phyloP scores from a whole-genome alignment of 805 yeast species.

The Blastobotrys chiropterorum region DNA sequence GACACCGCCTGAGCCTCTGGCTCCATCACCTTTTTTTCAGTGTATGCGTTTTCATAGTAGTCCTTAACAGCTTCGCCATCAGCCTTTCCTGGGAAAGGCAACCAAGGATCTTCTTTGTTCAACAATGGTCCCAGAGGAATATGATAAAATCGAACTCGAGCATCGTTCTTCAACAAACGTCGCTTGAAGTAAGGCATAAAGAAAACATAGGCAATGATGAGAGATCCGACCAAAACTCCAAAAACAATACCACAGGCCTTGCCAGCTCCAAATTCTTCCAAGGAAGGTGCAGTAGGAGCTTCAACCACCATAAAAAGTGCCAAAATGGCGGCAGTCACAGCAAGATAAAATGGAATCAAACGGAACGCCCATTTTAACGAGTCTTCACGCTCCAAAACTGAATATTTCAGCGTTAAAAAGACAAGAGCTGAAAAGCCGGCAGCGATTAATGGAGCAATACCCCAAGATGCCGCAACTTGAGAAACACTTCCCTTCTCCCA shows the following conservation, averaged over 20 bases:
- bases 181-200: slow-evolving; percentile 58
- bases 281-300: slow-evolving; percentile 73
- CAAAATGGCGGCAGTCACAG: slow-evolving; percentile 42
- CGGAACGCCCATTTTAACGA: slow-evolving; percentile 50
- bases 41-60: slow-evolving; percentile 39
- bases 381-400: slow-evolving; percentile 54
- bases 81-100: slow-evolving; percentile 58
- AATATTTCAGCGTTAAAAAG: slow-evolving; percentile 53
- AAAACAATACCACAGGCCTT: slow-evolving; percentile 54
- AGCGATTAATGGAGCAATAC: slow-evolving; percentile 67
- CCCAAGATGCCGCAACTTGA: slow-evolving; percentile 74
- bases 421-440: slow-evolving; percentile 55
- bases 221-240: slow-evolving; percentile 59
- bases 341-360: slow-evolving; percentile 56
- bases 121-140: slow-evolving; percentile 53
- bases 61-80: slow-evolving; percentile 43
- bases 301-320: slow-evolving; percentile 70
- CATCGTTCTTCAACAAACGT: slow-evolving; percentile 54
- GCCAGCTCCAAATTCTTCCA: slow-evolving; percentile 46
- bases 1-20: not conserved
- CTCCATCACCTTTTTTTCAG: not conserved
- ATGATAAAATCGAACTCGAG: slow-evolving; percentile 58
- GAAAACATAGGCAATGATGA: slow-evolving; percentile 45
- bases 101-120: slow-evolving; percentile 52
- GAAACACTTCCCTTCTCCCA: slow-evolving; percentile 56